A percentile compares a stretch with the other conserved stretches of the same genome.
phyloP scores from a whole-genome alignment of 2,329 filamentous ascomycete species.

The Ceratocystis alfenasii region DNA sequence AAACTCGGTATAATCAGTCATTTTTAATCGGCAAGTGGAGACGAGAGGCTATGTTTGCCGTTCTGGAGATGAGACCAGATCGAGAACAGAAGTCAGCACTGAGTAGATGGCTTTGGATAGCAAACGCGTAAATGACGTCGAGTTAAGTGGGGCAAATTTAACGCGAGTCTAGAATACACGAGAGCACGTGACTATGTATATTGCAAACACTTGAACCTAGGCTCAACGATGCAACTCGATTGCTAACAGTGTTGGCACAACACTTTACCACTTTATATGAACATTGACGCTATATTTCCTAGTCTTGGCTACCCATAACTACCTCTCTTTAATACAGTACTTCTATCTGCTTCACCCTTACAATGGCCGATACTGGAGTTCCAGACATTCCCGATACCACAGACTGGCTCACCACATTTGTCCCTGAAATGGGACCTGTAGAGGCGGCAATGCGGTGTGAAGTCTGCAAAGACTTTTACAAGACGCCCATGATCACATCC shows the following conservation, averaged over 20 bases:
- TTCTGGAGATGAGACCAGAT: not conserved
- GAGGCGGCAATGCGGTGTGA: constrained; percentile 86
- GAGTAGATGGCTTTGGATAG: too few relatives aligned
- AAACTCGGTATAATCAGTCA: constrained; percentile 57
- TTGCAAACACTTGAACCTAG: too few relatives aligned
- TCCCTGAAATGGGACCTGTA: constrained; percentile 54
- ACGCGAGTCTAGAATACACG: not conserved
- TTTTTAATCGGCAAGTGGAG: constrained; percentile 24
- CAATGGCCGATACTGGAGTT: constrained; percentile 30
- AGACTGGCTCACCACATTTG: constrained; percentile 65
- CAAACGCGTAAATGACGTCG: too few relatives aligned
- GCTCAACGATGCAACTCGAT: too few relatives aligned
- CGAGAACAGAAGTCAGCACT: too few relatives aligned
- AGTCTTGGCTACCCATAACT: too few relatives aligned
- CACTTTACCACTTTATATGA: too few relatives aligned
- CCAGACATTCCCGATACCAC: constrained; percentile 60
- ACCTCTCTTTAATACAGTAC: too few relatives aligned
- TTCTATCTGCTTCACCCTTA: too few relatives aligned
- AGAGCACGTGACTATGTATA: not conserved
- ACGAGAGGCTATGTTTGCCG: not conserved
- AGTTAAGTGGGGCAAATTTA: not conserved
- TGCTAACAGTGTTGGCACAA: too few relatives aligned
- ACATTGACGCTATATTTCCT: too few relatives aligned
- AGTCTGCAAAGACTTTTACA: constrained; percentile 96
- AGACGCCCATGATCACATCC: constrained; percentile 85